Percentiles rank a stretch among this genome's conserved stretches.
Conservation (phyloP, 2,329 filamentous ascomycete genomes). For the Pestalotiopsis fici region DNA sequence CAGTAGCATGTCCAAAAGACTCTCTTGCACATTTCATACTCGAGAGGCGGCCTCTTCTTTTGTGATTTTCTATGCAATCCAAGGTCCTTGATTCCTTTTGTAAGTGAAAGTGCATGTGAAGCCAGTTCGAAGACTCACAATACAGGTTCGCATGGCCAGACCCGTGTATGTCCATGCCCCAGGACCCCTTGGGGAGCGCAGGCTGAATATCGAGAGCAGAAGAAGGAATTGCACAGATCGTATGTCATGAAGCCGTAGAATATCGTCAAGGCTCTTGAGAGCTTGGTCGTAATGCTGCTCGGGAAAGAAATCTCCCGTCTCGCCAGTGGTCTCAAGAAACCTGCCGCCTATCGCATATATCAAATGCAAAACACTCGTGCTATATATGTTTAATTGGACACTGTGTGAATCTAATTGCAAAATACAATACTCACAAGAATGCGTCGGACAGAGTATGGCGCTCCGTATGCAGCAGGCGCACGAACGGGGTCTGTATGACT, state of each 20-base stretch:
- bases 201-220: constrained; percentile 20
- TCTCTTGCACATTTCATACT: constrained; percentile 25
- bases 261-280: constrained; percentile 16
- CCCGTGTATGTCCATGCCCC: constrained; percentile 21
- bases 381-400: not conserved
- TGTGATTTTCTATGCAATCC: constrained; percentile 22
- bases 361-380: constrained; percentile 23
- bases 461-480: constrained; percentile 21
- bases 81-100: constrained; percentile 10
- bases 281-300: constrained; percentile 19
- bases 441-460: constrained; percentile 16
- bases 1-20: constrained; percentile 33
- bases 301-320: constrained; percentile 21
- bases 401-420: not conserved
- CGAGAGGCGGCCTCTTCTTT: constrained; percentile 14
- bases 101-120: not conserved
- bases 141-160: constrained; percentile 21
- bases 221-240: constrained; percentile 20
- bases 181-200: constrained; percentile 15
- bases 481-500: constrained; percentile 20
- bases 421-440: constrained; percentile 14
- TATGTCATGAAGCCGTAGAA: constrained; percentile 18
- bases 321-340: constrained; percentile 29
- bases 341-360: constrained; percentile 30
- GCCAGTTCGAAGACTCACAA: not conserved